Evolutionary conservation across 2,329 filamentous ascomycete species (phyloP).

Genomic region (Aspergillus unguis): DNA sequence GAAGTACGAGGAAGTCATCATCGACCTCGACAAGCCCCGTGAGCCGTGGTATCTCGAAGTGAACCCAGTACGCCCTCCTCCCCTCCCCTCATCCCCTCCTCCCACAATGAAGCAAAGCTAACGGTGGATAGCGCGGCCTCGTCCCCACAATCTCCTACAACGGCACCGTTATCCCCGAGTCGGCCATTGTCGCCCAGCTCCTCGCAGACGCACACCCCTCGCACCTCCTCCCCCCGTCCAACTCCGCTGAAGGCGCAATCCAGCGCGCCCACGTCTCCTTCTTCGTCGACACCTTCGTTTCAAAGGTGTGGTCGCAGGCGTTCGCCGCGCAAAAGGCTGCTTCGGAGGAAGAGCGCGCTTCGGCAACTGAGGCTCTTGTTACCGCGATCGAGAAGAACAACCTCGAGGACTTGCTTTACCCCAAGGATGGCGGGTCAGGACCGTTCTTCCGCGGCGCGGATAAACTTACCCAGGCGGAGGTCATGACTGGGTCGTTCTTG

Average conservation of each 20-base stretch:
- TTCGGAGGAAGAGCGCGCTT: conserved; percentile 50
- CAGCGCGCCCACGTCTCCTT: conserved; percentile 65
- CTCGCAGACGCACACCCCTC: conserved; percentile 67
- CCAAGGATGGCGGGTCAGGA: conserved; percentile 35
- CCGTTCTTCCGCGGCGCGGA: conserved; percentile 65
- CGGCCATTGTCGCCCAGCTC: conserved; percentile 69
- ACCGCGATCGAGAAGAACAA: conserved; percentile 65
- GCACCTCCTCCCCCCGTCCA: conserved; percentile 58
- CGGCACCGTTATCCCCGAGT: conserved; percentile 70
- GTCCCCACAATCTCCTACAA: conserved; percentile 69
- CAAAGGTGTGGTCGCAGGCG: conserved; percentile 55
- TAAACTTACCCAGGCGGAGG: conserved; percentile 70
- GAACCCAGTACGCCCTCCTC: conserved; percentile 56
- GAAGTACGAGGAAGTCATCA: conserved; percentile 66
- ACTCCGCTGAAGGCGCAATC: conserved; percentile 55
- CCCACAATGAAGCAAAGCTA: not conserved
- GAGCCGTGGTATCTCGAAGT: conserved; percentile 71
- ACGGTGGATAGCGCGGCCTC: conserved; percentile 57
- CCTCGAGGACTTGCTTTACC: conserved; percentile 64
- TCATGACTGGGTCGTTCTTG: conserved; percentile 54
- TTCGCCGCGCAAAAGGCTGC: conserved; percentile 49
- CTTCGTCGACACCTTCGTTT: conserved; percentile 68
- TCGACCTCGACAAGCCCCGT: conserved; percentile 67
- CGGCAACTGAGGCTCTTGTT: conserved; percentile 51
- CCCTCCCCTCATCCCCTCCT: not conserved